These are phyloP conservation scores for Carpinus viminea DNA, from an alignment of 306 rosid genomes.

Conservation along the genomic window DNA sequence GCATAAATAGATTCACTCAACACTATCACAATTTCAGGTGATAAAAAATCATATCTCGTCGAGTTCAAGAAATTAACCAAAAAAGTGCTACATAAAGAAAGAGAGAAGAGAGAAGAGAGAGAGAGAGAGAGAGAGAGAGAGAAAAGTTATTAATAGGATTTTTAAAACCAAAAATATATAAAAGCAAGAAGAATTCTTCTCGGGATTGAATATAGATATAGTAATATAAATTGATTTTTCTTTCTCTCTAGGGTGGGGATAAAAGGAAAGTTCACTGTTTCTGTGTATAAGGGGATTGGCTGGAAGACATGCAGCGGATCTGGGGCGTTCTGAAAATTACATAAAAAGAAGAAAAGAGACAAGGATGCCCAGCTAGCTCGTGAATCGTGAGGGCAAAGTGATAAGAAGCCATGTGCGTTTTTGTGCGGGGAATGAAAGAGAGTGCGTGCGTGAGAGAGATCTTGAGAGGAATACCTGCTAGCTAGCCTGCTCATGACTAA, in stretches of 20 bases:
- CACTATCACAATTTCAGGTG: not conserved
- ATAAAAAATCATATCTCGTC: not conserved
- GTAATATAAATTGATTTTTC: not conserved
- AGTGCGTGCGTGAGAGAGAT: not conserved
- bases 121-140: too few relatives aligned
- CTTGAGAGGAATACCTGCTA: not conserved
- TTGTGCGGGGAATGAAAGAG: not conserved
- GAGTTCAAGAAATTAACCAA: not conserved
- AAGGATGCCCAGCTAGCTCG: conserved; percentile 24
- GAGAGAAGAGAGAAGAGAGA: not conserved
- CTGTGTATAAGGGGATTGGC: conserved; percentile 14
- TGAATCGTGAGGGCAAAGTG: conserved; percentile 37
- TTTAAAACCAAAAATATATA: not conserved
- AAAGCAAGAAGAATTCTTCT: conserved; percentile 25
- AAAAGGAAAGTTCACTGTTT: not conserved
- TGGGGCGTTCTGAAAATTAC: conserved; percentile 20
- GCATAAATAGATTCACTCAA: not conserved
- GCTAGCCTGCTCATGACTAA: not conserved
- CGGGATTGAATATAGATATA: conserved; percentile 28
- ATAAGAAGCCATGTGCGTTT: conserved; percentile 32
- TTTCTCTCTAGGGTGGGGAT: not conserved
- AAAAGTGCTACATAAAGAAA: not conserved
- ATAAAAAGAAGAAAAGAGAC: not conserved
- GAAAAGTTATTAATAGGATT: not conserved
- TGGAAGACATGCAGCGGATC: conserved; percentile 42